Conservation (phyloP, 2,329 filamentous ascomycete species). For the Sporothrix dimorphospora region DNA sequence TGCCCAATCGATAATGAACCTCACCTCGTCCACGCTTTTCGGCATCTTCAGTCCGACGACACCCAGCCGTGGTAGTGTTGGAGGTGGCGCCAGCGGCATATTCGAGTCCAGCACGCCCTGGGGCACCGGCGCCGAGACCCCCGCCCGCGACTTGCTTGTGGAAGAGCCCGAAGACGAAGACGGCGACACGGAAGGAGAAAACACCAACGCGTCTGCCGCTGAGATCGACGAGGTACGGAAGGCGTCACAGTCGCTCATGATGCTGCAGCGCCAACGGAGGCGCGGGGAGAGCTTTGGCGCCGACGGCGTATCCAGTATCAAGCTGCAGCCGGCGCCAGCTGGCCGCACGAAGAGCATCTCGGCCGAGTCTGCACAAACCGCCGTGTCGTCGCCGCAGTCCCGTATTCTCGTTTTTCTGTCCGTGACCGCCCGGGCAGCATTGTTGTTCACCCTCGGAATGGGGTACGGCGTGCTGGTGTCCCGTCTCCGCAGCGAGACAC, state of each 20-base stretch:
- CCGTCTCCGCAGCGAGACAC: conserved; percentile 69
- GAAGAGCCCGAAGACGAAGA: background rate
- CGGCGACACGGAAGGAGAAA: background rate
- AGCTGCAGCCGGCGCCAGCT: conserved; percentile 12
- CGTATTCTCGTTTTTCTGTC: conserved; percentile 49
- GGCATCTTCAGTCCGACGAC: conserved; percentile 80
- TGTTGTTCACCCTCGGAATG: conserved; percentile 79
- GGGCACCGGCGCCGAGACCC: conserved; percentile 76
- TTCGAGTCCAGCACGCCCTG: conserved; percentile 69
- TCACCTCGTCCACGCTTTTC: conserved; percentile 85
- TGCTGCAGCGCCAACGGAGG: conserved; percentile 31
- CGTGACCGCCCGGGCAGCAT: conserved; percentile 57
- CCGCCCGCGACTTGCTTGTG: conserved; percentile 41
- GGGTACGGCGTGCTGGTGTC: conserved; percentile 82
- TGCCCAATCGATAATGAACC: conserved; percentile 78
- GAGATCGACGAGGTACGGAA: conserved; percentile 32
- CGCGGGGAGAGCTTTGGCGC: conserved; percentile 15
- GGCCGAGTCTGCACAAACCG: conserved; percentile 32
- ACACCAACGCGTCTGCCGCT: background rate
- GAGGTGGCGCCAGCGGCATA: conserved; percentile 17
- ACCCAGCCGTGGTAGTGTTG: conserved; percentile 39
- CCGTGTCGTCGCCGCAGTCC: conserved; percentile 37
- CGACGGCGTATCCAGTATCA: background rate
- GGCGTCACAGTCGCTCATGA: conserved; percentile 32
- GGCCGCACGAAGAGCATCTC: conserved; percentile 41